Base-by-base conservation (phyloP, 306 rosid genomes). In the Gynostemma pentaphyllum region DNA sequence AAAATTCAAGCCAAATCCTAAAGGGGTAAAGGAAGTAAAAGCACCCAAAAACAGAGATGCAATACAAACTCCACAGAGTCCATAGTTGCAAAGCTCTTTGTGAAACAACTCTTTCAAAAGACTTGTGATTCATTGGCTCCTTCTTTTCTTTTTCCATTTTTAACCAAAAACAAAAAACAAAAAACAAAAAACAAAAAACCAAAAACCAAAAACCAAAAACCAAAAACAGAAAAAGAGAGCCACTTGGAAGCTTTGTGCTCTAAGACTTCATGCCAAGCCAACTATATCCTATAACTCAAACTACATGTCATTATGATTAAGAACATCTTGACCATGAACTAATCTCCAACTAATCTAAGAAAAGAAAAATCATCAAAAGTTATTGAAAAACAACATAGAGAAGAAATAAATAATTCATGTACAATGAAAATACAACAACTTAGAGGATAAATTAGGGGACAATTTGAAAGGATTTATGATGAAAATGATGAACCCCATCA, bases 21-120 rank as follows among this genome's bases (percentile, higher is more conserved):
- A n/a, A n/a, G n/a, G n/a, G n/a, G n/a, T n/a, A n/a, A n/a, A n/a
- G n/a, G n/a, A n/a, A n/a, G n/a, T n/a, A n/a, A n/a, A n/a, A n/a
- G n/a, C n/a, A n/a, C n/a, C 82, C 51, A 83, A 76, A 73, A 88
- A 82, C 41, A 91, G 66, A 74, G 84, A 74, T 29, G 96, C 77
- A 15, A 91, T 80, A 64, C 98, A 85, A 23, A 91, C 76, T 61
- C 98, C 98, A 51, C 85, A 80, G 1, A 91, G 88, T 88, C 11
- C 92, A 89, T 83, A 91, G 76, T 74, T 88, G 95, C 77, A 91
- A 14, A 49, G 98, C 95, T 78, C 32, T 88, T 73, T 77, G 96
- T 2, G 96, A 91, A 47, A 91, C 86, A 54, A 72, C 79, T 79
- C 85, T 88, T 82, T 88, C 95, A 41, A 91, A 39, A 61, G 78